phyloP scores from a whole-genome alignment of 345 rosid species.

The Camelina sativa region DNA sequence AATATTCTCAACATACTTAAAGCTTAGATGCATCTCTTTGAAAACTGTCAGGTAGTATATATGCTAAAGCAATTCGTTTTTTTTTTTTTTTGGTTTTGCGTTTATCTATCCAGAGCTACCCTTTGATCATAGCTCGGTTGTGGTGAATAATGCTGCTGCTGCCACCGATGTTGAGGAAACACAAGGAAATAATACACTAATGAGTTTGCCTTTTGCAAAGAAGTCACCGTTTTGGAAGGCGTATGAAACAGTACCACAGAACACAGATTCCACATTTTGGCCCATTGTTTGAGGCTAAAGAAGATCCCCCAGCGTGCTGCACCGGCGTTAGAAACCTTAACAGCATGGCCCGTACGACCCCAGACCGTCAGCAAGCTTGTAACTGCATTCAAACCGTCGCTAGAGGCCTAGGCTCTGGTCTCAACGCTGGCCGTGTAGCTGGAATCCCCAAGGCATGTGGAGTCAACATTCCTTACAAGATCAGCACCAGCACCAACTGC shows the following conservation, averaged over 20 bases:
- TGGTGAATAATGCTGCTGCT: not conserved
- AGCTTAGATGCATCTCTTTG: slow-evolving; percentile 21
- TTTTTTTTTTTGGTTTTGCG: not conserved
- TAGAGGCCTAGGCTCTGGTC: slow-evolving; percentile 4
- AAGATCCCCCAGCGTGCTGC: slow-evolving; percentile 34
- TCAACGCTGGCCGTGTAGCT: slow-evolving; percentile 28
- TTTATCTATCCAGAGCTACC: slow-evolving; percentile 9
- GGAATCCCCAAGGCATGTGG: slow-evolving; percentile 31
- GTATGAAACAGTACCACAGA: slow-evolving; percentile 49
- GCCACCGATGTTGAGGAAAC: not conserved
- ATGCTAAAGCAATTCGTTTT: not conserved
- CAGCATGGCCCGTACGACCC: slow-evolving; percentile 33
- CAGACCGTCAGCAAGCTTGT: slow-evolving; percentile 47
- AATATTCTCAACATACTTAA: slow-evolving; percentile 2
- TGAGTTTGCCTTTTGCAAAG: slow-evolving; percentile 56
- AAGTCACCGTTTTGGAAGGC: slow-evolving; percentile 57
- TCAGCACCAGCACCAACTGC: slow-evolving; percentile 48
- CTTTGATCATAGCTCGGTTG: not conserved
- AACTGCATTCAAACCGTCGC: slow-evolving; percentile 35
- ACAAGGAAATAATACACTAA: not conserved
- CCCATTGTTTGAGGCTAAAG: slow-evolving; percentile 56
- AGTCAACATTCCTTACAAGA: slow-evolving; percentile 39
- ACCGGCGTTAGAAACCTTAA: slow-evolving; percentile 34
- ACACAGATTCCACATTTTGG: slow-evolving; percentile 77
- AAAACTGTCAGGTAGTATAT: not conserved